Conservation (phyloP, 2,329 filamentous ascomycete species). For the Blastomyces parvus region DNA sequence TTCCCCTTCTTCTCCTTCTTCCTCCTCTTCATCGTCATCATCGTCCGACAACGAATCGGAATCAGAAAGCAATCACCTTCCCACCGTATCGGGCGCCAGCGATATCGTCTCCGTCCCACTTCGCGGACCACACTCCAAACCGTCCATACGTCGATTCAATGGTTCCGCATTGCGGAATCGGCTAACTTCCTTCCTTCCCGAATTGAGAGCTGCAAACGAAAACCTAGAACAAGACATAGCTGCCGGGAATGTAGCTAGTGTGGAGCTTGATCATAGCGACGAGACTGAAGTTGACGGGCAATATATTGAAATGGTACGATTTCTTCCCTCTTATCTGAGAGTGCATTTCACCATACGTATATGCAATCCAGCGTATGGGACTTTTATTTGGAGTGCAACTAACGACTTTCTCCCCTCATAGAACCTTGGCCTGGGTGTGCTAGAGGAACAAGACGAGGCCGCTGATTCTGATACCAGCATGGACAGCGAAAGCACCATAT, state of each 20-base stretch:
- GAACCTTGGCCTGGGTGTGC: conserved; percentile 38
- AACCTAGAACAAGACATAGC: conserved; percentile 32
- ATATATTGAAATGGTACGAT: conserved; percentile 18
- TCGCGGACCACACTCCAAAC: conserved; percentile 26
- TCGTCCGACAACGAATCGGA: conserved; percentile 22
- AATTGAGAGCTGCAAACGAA: conserved; percentile 37
- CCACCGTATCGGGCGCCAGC: not conserved
- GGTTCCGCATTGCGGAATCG: conserved; percentile 28
- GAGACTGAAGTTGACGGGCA: conserved; percentile 9
- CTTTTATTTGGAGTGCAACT: not conserved
- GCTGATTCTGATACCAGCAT: conserved; percentile 13
- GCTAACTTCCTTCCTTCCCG: conserved; percentile 34
- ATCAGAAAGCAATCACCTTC: conserved; percentile 12
- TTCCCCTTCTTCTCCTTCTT: conserved; percentile 14
- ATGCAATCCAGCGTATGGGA: not conserved
- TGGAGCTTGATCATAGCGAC: conserved; percentile 10
- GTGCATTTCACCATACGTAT: not conserved
- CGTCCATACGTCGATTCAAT: conserved; percentile 24
- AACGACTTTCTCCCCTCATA: conserved; percentile 15
- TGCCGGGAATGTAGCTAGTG: conserved; percentile 19
- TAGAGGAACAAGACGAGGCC: conserved; percentile 31
- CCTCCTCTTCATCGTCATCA: conserved; percentile 19
- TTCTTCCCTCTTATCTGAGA: not conserved
- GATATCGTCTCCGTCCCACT: conserved; percentile 20
- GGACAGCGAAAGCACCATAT: conserved; percentile 11